Evolutionary conservation across 2,329 filamentous ascomycete species (phyloP).

Genomic region (Diaporthe capsici): DNA sequence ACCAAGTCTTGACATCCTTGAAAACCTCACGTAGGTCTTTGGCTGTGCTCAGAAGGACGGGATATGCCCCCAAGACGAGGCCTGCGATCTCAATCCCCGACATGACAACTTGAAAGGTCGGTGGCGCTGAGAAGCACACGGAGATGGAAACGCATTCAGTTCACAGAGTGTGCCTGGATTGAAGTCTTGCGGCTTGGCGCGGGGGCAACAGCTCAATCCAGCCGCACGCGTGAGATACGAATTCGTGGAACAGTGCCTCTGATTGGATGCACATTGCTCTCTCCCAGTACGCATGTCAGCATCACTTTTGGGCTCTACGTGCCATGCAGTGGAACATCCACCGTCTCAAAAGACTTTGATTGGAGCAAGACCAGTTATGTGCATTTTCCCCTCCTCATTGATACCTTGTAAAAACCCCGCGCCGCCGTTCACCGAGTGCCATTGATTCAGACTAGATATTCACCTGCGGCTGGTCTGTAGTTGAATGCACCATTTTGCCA

Average conservation of each 20-base stretch:
- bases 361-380: not conserved
- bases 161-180: not conserved
- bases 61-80: not conserved
- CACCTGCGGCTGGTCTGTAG: too few relatives aligned
- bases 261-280: not conserved
- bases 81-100: not conserved
- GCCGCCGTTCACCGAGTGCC: too few relatives aligned
- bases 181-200: not conserved
- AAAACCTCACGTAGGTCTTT: not conserved
- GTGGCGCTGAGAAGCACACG: not conserved
- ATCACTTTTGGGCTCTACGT: not conserved
- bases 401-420: not conserved
- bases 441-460: too few relatives aligned
- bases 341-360: too few relatives aligned
- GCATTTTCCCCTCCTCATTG: not conserved
- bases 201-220: not conserved
- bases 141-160: not conserved
- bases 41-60: not conserved
- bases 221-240: too few relatives aligned
- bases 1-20: slow-evolving; percentile 1
- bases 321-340: not conserved
- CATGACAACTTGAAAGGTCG: not conserved
- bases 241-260: not conserved
- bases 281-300: not conserved
- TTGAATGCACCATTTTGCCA: not conserved